Base-by-base conservation (phyloP, 148 eudicot genomes). In the Pouteria glomerata region DNA sequence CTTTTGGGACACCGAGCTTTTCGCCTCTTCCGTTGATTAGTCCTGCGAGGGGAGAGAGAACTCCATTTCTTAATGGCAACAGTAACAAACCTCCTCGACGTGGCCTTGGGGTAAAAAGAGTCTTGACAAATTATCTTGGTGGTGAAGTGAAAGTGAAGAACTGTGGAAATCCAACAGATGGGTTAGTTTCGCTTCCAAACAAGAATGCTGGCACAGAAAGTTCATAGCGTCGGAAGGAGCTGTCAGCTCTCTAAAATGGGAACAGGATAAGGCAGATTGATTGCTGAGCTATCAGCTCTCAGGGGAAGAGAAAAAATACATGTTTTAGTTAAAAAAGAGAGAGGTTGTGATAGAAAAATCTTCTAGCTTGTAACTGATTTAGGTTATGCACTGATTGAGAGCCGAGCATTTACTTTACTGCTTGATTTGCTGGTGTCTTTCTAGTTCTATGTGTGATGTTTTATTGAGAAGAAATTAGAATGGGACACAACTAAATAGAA, bases 71-170 rank as follows among this genome's bases (percentile, higher is more conserved):
- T 24, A 58, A 61, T 71, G 82, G 80, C 18, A 84, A 82, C 33
- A 53, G 24, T 41, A 80, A 77, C 70, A 90, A 88, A 81, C 81
- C 84, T 64, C 78, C 86, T 27, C 83, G 90, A 8, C 90, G 88
- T 15, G 87, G 98, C 44, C 73, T 85, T 12, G 94, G 92, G 63
- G 92, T 93, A 0, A 93, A 82, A 73, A 80, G 90, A 65, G 98
- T 79, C 19, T 80, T 93, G 51, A 84, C 94, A 1, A 89, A 86
- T 74, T 90, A 93, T 81, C 84, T 93, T 26, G 89, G 78, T 8
- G 91, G 87, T 21, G 97, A 92, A 39, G 45, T 70, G 6, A 90
- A 83, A 75, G 35, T 74, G 57, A 87, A 80, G 79, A 81, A 30
- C 66, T 47, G 73, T 24, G 76, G 57, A 1, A 73, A 77, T 74